Evolutionary conservation across 2,329 filamentous ascomycete genomes (phyloP), one percentile per base, ranked within the genome.

Genomic region (Venturia aucupariae): DNA sequence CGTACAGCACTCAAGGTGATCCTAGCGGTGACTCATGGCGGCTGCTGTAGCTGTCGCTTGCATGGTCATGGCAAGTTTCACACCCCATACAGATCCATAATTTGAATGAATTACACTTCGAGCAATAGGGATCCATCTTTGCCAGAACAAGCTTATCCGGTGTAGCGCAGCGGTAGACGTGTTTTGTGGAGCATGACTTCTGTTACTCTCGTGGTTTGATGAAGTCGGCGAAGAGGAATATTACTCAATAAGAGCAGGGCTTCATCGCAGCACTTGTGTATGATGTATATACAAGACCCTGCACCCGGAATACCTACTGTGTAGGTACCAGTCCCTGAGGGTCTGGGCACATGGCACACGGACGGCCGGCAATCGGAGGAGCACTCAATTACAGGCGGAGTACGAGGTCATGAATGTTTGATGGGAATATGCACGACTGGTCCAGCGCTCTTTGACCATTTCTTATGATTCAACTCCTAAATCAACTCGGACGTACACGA

Each of bases 131-230:
- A 38, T n/a, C 51, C 15, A n/a, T 35, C 22, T 22, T 22, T n/a
- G 2, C 17, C 27, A 57, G 35, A 57, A 35, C n/a, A 11, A 27
- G 19, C 51, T 55, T n/a, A 24, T 55, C 30, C n/a, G 51, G 4
- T n/a, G 30, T 38, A 19, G 51, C 7, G 51, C 10, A 35, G 51
- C 51, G 2, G 30, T 30, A 27, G 17, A 19, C 8, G n/a, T n/a
- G 6, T 2, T 35, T 35, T 38, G 51, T n/a, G 51, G 27, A 27
- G 51, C 51, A 35, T n/a, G 30, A 35, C 51, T n/a, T n/a, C 24
- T 57, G 51, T 57, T n/a, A 57, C 51, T 57, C 51, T 35, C 27
- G 19, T 35, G 51, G 30, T 57, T 57, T 57, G 51, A 57, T 57
- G 27, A n/a, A n/a, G 30, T 57, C 19, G 27, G 30, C 48, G 24